Conservation (phyloP, 1,284 basidiomycete species). For the Trametes versicolor region DNA sequence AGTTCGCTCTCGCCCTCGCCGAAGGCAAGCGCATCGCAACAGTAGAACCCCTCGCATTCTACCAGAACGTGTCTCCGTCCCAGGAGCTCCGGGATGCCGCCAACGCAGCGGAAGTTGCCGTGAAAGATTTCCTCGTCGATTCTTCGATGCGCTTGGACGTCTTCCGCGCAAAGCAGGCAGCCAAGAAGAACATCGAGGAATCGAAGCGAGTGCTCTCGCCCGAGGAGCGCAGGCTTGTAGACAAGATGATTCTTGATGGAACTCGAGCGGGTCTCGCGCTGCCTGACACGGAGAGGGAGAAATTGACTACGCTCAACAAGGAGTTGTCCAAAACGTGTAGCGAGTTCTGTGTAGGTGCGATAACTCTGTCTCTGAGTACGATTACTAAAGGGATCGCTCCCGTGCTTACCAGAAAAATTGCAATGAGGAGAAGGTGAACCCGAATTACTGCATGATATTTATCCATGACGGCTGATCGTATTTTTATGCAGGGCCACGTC, state of each 20-base stretch:
- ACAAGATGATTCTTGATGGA: constrained; percentile 82
- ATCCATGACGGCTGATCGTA: not conserved
- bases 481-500: constrained; percentile 58
- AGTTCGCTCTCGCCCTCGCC: constrained; percentile 65
- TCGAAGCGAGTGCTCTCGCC: constrained; percentile 62
- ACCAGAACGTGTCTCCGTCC: constrained; percentile 79
- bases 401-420: constrained; percentile 73
- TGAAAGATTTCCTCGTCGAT: constrained; percentile 75
- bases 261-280: constrained; percentile 79
- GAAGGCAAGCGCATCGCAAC: constrained; percentile 63
- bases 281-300: constrained; percentile 66
- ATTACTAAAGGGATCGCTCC: not conserved
- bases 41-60: constrained; percentile 75
- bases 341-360: constrained; percentile 74
- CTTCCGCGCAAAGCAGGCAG: constrained; percentile 74
- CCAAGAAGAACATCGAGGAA: constrained; percentile 71
- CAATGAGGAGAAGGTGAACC: constrained; percentile 80
- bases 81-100: constrained; percentile 81
- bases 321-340: constrained; percentile 76
- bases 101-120: constrained; percentile 72
- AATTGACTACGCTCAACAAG: constrained; percentile 69
- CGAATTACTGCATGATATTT: not conserved
- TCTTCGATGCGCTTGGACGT: constrained; percentile 82
- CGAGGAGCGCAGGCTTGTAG: constrained; percentile 77
- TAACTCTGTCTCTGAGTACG: not conserved